Percentiles rank a stretch among this genome's conserved stretches.
These are phyloP conservation scores for Boletellus ananiceps DNA, from an alignment of 768 basidiomycete species.

Conservation along the genomic window DNA sequence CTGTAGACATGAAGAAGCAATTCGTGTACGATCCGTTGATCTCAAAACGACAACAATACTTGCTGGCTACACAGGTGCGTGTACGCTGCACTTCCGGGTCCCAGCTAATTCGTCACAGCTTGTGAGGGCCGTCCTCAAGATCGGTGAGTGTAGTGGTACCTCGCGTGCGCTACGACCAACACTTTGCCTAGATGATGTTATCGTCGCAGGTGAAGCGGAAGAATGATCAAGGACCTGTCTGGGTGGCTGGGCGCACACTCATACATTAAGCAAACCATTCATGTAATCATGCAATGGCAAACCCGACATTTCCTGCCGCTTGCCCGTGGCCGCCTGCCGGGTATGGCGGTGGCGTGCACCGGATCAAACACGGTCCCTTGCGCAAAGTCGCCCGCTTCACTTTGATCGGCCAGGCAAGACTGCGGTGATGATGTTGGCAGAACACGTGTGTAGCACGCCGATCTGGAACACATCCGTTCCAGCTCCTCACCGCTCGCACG, in stretches of 20 bases:
- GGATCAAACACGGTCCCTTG: no score
- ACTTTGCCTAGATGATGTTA: constrained; percentile 64
- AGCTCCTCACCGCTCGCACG: no score
- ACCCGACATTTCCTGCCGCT: neutral
- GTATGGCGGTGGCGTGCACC: no score
- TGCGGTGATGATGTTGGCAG: no score
- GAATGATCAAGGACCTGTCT: constrained; percentile 40
- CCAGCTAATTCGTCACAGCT: constrained; percentile 41
- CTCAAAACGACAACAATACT: constrained; percentile 94
- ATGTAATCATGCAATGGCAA: constrained; percentile 23
- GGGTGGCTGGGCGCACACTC: constrained; percentile 8
- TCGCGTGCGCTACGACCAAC: neutral
- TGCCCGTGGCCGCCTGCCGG: no score
- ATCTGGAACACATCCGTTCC: no score
- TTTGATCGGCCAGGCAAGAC: no score
- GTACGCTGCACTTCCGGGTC: constrained; percentile 12
- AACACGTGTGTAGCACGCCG: no score
- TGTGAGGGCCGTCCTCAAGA: constrained; percentile 84
- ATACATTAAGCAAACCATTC: constrained; percentile 18
- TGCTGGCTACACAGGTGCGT: constrained; percentile 90
- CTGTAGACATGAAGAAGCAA: constrained; percentile 92
- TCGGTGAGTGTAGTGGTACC: constrained; percentile 47
- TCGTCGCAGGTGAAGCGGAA: constrained; percentile 64
- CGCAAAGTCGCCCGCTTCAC: no score
- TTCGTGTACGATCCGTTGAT: constrained; percentile 97